These are phyloP conservation scores for Amanita exitialis DNA, from an alignment of 768 basidiomycete species.

Conservation along the genomic window DNA sequence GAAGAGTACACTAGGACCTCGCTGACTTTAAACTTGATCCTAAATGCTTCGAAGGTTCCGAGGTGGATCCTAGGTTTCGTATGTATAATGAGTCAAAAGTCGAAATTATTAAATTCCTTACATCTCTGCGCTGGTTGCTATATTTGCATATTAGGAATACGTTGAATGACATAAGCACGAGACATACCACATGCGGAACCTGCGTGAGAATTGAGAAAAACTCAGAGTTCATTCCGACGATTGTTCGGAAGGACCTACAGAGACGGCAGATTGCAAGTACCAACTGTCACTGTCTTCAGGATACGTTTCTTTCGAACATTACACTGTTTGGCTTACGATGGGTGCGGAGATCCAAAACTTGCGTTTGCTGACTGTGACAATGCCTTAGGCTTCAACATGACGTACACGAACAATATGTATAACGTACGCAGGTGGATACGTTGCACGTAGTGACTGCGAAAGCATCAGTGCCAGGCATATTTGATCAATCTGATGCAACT, in stretches of 20 bases:
- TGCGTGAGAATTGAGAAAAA: background rate
- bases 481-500: background rate
- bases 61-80: slow-evolving; percentile 12
- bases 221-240: background rate
- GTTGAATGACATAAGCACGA: background rate
- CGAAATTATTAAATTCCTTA: background rate
- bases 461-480: background rate
- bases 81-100: background rate
- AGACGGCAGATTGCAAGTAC: slow-evolving; percentile 16
- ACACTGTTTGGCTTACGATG: slow-evolving; percentile 12
- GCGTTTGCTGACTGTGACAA: slow-evolving; percentile 15
- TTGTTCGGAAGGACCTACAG: slow-evolving; percentile 10
- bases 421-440: slow-evolving; percentile 17
- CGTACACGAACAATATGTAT: background rate
- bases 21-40: slow-evolving; percentile 12
- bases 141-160: background rate
- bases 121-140: slow-evolving; percentile 17
- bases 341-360: slow-evolving; percentile 16
- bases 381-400: background rate
- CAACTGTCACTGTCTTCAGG: slow-evolving; percentile 9
- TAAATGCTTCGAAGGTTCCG: slow-evolving; percentile 13
- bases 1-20: background rate
- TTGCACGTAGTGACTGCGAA: slow-evolving; percentile 16
- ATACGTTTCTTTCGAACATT: background rate
- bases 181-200: slow-evolving; percentile 4